These are phyloP conservation scores for Fraxinus xanthoxyloides DNA, from an alignment of 305 asterid genomes.

Conservation along the genomic window DNA sequence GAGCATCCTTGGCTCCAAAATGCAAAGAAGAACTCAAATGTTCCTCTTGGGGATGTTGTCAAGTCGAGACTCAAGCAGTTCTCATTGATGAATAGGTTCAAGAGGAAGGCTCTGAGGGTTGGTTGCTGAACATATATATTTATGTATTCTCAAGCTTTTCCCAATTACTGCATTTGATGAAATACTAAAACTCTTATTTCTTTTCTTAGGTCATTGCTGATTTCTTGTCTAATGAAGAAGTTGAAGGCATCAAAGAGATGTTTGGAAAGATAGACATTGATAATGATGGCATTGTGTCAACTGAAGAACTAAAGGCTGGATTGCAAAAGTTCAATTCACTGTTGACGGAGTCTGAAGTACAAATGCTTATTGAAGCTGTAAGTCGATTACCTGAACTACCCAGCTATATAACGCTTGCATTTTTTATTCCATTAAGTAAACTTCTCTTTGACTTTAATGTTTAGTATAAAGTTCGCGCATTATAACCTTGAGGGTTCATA, in stretches of 20 bases:
- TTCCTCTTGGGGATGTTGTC: conserved; percentile 95
- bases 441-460: background rate
- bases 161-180: conserved; percentile 13
- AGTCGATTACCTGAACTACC: conserved; percentile 28
- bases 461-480: background rate
- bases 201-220: conserved; percentile 83
- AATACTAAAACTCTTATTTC: conserved; percentile 17
- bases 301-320: conserved; percentile 75
- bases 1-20: conserved; percentile 93
- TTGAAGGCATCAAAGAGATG: conserved; percentile 82
- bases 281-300: conserved; percentile 79
- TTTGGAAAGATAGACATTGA: conserved; percentile 78
- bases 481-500: background rate
- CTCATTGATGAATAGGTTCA: conserved; percentile 90
- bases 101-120: conserved; percentile 94
- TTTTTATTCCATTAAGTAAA: background rate
- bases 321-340: conserved; percentile 60
- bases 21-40: conserved; percentile 95
- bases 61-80: conserved; percentile 91
- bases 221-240: conserved; percentile 91
- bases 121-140: conserved; percentile 29
- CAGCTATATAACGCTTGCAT: conserved; percentile 5
- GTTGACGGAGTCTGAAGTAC: conserved; percentile 72
- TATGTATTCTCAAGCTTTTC: conserved; percentile 14
- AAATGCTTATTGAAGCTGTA: conserved; percentile 84